Evolutionary conservation across 2,329 filamentous ascomycete species (phyloP), one percentile per base, ranked within the genome.

Genomic region (Thielaviopsis musarum): DNA sequence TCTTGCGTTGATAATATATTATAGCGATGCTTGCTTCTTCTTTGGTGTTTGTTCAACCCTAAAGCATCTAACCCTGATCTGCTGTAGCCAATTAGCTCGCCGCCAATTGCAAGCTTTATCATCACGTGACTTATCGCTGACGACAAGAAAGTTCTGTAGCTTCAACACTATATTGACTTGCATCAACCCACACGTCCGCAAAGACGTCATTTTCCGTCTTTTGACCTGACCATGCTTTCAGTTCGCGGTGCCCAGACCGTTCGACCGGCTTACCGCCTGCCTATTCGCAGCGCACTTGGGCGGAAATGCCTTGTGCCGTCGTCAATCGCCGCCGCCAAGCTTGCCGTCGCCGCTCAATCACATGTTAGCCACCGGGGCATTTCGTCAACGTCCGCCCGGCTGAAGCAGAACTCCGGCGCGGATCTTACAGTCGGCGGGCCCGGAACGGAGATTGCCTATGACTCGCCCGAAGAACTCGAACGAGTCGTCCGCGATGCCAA

Each of bases 401-500:
- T 49, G 6, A 49, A 49, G n/a, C 45, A 49, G n/a, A n/a, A 49
- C 1, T 21, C 45, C 45, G n/a, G n/a, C n/a, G 5, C 3, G 10
- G 60, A 59, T 7, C n/a, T 19, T 12, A 7, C 26, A 34, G 41
- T 24, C 24, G 30, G 7, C 6, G 30, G 13, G 17, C 9, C 49
- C 13, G 41, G n/a, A 24, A 22, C 24, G 21, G 57, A 57, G 19
- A 15, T 48, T 10, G 10, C 22, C 15, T 24, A 21, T 21, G 51
- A 34, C 4, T 34, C 58, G 12, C 21, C 41, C 13, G 54, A 56
- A 22, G 74, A 79, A 5, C 73, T 81, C 59, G 85, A 88, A 67
- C 73, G 75, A 12, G 72, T 84, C 7, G 88, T 88, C 34, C 81
- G 86, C 59, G 76, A 82, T 64, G 85, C 88, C 41, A 82, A 85